phyloP scores from a whole-genome alignment of 2,329 filamentous ascomycete genomes.

The Cadophora gregata region DNA sequence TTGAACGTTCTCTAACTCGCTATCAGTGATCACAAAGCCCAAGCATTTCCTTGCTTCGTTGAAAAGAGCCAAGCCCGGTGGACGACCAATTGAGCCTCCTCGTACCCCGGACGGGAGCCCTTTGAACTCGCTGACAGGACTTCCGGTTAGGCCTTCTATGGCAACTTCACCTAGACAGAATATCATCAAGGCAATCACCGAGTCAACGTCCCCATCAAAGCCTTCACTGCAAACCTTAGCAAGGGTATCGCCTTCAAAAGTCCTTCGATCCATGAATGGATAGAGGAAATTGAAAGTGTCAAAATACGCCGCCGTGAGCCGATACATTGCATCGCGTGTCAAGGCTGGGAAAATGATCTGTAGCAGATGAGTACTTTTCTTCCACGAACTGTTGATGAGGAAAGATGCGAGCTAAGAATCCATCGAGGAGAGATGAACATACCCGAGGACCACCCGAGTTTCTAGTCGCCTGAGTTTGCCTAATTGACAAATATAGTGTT shows the following conservation, averaged over 20 bases:
- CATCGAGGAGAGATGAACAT: background rate
- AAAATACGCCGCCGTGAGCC: conserved; percentile 61
- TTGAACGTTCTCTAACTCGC: conserved; percentile 64
- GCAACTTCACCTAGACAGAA: conserved; percentile 65
- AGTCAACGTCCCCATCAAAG: conserved; percentile 55
- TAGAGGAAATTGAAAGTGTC: conserved; percentile 64
- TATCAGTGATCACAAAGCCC: conserved; percentile 61
- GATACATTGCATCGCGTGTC: conserved; percentile 56
- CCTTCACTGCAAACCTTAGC: conserved; percentile 53
- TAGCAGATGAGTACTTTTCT: background rate
- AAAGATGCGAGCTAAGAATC: background rate
- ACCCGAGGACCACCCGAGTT: conserved; percentile 36
- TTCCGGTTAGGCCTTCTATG: conserved; percentile 55
- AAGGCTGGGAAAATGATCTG: conserved; percentile 45
- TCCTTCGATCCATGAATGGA: conserved; percentile 63
- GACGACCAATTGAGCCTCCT: conserved; percentile 55
- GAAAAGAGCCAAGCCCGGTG: conserved; percentile 64
- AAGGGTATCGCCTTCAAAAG: conserved; percentile 56
- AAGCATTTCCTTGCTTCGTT: conserved; percentile 67
- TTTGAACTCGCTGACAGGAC: conserved; percentile 52
- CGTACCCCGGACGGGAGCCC: conserved; percentile 57
- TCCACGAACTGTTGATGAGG: background rate
- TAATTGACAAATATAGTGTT: conserved; percentile 20
- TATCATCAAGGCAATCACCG: conserved; percentile 61
- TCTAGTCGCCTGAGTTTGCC: conserved; percentile 43